A percentile compares a stretch with the other conserved stretches of the same genome.
These are phyloP conservation scores for Solanum hybrid DNA, from an alignment of 305 asterid genomes.

Conservation along the genomic window DNA sequence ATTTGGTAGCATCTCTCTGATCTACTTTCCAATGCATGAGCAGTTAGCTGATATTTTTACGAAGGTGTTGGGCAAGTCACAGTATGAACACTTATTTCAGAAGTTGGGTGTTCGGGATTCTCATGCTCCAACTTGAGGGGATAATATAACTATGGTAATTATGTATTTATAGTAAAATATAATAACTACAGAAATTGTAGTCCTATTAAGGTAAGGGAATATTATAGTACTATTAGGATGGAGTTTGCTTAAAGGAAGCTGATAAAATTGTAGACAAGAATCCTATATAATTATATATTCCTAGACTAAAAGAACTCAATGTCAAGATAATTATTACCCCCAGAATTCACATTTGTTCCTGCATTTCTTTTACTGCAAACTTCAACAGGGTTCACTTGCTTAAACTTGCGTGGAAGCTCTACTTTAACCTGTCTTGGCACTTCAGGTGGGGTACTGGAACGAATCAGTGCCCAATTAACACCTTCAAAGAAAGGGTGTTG, in stretches of 20 bases:
- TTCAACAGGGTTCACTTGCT: slow-evolving; percentile 32
- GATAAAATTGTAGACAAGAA: slow-evolving; percentile 18
- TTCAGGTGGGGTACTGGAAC: slow-evolving; percentile 93
- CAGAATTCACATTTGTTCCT: slow-evolving; percentile 58
- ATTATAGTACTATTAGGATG: neutral
- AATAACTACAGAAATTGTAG: neutral
- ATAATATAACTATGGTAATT: neutral
- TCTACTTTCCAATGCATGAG: neutral
- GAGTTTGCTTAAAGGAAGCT: neutral
- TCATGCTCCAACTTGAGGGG: neutral
- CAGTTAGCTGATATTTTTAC: neutral
- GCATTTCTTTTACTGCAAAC: slow-evolving; percentile 47
- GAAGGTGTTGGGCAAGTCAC: neutral
- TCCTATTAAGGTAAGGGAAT: neutral
- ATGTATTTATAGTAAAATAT: neutral
- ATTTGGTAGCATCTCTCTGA: neutral
- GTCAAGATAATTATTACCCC: slow-evolving; percentile 87
- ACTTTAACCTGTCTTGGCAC: slow-evolving; percentile 77
- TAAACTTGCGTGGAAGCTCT: slow-evolving; percentile 46
- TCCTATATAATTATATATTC: neutral
- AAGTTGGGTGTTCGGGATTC: neutral
- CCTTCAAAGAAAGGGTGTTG: slow-evolving; percentile 93
- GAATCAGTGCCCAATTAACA: slow-evolving; percentile 86
- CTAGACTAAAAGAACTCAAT: slow-evolving; percentile 67
- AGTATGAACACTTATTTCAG: neutral